Evolutionary conservation across 2,329 filamentous ascomycete genomes (phyloP), one percentile per base, ranked within the genome.

Genomic region (Cladobotryum mycophilum): DNA sequence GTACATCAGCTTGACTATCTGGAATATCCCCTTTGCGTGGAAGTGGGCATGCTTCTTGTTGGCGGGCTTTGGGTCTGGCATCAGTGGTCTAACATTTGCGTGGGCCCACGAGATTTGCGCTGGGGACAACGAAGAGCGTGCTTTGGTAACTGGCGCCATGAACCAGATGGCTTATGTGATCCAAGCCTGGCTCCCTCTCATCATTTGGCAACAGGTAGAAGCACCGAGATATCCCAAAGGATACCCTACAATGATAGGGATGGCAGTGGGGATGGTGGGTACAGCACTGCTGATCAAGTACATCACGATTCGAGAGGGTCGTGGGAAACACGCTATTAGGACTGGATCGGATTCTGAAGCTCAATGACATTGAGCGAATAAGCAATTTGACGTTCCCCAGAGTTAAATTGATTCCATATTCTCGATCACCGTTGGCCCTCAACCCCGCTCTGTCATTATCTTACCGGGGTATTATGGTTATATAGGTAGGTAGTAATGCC

Each of bases 81-180:
- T 76, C 49, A 71, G 69, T 14, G 74, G 73, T 0, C 59, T 76
- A 9, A 71, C 69, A 0, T 75, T 74, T 50, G 71, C 74, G 0
- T 77, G 74, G 74, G 72, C 72, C 0, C 71, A 76, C 52, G 75
- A 77, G 58, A 75, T 77, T 40, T 76, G 73, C 58, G 67, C 64
- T 36, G 72, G 70, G 11, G 73, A 76, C 53, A 76, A 82, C 49
- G 83, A 88, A 63, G 84, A 87, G 66, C 70, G 83, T 9, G 82
- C 84, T 0, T 68, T 88, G 4, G 81, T 87, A 1, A 76, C 84
- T 1, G 84, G 74, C 0, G 68, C 73, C 14, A 87, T 87, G 81
- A 88, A 87, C 53, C 77, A 84, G 60, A 76, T 87, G 69, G 83
- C 82, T 0, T 86, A 86, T 53, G 81, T 86, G 1, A 66, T 88